phyloP scores from a whole-genome alignment of 129 eudicot species.

The Scalesia atractyloides region DNA sequence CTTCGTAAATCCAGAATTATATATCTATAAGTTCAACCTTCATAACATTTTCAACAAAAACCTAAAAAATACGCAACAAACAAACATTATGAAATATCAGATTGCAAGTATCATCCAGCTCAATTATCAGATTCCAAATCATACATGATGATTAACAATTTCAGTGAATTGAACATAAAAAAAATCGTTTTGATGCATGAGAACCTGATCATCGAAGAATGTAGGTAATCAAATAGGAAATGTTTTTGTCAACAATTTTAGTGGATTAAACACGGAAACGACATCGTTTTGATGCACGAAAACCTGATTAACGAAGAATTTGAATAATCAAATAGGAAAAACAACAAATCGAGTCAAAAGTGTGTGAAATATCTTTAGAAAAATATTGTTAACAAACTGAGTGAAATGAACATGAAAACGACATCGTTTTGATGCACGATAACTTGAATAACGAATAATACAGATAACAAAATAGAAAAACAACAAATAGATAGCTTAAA shows the following conservation, averaged over 20 bases:
- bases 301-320: constrained; percentile 23
- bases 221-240: neutral
- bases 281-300: neutral
- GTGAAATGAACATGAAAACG: too few species aligned
- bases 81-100: constrained; percentile 4
- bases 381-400: neutral
- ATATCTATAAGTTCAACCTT: constrained; percentile 5
- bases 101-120: neutral
- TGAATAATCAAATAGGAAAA: constrained; percentile 13
- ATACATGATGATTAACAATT: neutral
- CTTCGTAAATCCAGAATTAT: constrained; percentile 32
- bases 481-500: neutral
- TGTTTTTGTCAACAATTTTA: neutral
- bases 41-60: constrained; percentile 12
- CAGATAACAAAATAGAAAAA: neutral
- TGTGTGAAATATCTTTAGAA: neutral
- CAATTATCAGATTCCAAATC: constrained; percentile 11
- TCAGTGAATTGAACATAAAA: neutral
- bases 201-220: too few species aligned
- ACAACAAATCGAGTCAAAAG: neutral
- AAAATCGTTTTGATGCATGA: too few species aligned
- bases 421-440: too few species aligned
- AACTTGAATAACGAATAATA: too few species aligned
- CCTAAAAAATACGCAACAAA: constrained; percentile 19
- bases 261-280: constrained; percentile 4